A percentile compares a stretch with the other conserved stretches of the same genome.
Conservation (phyloP, 2,329 filamentous ascomycete species). For the Gaeumannomyces sp. region DNA sequence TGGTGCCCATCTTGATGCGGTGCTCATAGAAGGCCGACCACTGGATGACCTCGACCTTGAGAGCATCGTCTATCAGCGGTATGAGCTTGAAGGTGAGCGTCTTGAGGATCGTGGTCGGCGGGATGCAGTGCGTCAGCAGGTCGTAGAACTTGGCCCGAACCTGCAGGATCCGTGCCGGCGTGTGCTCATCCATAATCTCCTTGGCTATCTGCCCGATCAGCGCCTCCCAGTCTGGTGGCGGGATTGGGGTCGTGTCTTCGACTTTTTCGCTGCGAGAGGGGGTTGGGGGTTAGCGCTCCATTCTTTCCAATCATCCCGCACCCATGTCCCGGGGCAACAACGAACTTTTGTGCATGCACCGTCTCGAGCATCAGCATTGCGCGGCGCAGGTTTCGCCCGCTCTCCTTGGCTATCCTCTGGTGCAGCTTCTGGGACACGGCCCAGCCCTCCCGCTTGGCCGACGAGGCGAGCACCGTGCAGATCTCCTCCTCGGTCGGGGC, state of each 20-base stretch:
- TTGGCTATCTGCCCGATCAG: constrained; percentile 84
- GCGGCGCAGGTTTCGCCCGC: constrained; percentile 81
- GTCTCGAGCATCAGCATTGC: constrained; percentile 96
- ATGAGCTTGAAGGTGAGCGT: constrained; percentile 92
- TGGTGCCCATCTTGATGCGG: constrained; percentile 81
- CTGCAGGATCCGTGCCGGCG: constrained; percentile 79
- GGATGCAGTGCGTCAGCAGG: constrained; percentile 93
- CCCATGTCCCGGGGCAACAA: constrained; percentile 10
- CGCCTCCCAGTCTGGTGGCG: constrained; percentile 94
- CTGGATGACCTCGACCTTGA: constrained; percentile 88
- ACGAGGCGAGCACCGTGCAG: constrained; percentile 63
- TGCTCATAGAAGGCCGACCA: constrained; percentile 99
- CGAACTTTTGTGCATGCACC: constrained; percentile 93
- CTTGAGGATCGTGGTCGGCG: constrained; percentile 87
- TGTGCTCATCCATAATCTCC: constrained; percentile 88
- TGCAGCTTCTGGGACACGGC: constrained; percentile 70
- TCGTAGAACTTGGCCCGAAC: constrained; percentile 96
- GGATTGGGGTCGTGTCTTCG: constrained; percentile 79
- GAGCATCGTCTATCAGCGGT: constrained; percentile 74
- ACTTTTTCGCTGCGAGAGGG: constrained; percentile 67
- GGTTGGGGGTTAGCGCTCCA: background rate
- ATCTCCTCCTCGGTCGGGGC: constrained; percentile 85
- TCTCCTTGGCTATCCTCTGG: constrained; percentile 79
- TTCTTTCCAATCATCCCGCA: background rate
- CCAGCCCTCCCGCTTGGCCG: constrained; percentile 77